Conservation (phyloP, 176 grass and related monocot genomes). For the Bonia amplexicaulis region DNA sequence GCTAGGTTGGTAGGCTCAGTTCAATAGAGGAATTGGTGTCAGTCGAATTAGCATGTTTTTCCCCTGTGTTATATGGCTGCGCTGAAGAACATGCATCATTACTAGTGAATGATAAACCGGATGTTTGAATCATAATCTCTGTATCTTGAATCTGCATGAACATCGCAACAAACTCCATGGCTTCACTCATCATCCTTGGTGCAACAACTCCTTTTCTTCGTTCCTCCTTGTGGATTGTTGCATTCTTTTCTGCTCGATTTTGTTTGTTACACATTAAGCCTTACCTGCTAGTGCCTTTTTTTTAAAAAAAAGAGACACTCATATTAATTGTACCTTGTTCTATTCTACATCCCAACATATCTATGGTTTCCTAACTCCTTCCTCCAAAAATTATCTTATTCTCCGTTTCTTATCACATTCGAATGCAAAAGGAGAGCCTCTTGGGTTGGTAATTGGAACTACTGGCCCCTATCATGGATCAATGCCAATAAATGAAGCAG, state of each 20-base stretch:
- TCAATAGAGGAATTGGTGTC: not conserved
- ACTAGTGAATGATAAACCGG: not conserved
- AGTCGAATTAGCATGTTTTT: not conserved
- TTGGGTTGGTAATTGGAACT: slow-evolving; percentile 1
- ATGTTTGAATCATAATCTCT: not conserved
- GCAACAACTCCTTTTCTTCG: not conserved
- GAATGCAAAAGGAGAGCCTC: not conserved
- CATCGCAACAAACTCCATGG: not conserved
- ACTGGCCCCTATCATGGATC: not conserved
- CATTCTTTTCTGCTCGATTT: slow-evolving; percentile 16
- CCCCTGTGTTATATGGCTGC: not conserved
- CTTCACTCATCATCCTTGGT: not conserved
- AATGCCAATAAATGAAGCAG: not conserved
- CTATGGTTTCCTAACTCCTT: not conserved
- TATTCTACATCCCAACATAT: not conserved
- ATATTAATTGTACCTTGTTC: slow-evolving; percentile 33
- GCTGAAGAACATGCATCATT: not conserved
- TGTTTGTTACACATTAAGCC: slow-evolving; percentile 25
- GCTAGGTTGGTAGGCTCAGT: not conserved
- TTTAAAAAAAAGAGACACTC: not conserved
- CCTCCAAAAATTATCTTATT: not conserved
- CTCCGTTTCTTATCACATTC: not conserved
- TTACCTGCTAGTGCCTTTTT: not conserved
- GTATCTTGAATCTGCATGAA: not conserved
- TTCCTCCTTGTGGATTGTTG: slow-evolving; percentile 20